These are phyloP conservation scores for Bondarzewia mesenterica DNA, from an alignment of 1,284 basidiomycete species.

Conservation along the genomic window DNA sequence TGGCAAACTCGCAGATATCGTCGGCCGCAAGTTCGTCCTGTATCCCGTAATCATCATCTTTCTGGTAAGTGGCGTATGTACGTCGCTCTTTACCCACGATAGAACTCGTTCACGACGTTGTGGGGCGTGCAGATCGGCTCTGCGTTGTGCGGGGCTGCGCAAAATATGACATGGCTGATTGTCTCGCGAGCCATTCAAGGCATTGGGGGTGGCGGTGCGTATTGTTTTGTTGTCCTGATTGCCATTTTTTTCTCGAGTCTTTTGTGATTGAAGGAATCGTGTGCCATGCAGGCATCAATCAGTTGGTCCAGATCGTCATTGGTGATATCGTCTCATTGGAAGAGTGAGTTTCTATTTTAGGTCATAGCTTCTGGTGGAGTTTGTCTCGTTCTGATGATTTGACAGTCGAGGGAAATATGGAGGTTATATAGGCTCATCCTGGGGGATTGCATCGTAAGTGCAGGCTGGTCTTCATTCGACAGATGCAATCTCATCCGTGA, in stretches of 20 bases:
- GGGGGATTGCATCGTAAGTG: constrained; percentile 62
- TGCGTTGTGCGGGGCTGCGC: constrained; percentile 75
- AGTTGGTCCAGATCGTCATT: constrained; percentile 61
- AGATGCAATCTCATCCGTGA: background rate
- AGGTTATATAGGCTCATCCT: constrained; percentile 69
- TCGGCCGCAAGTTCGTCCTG: constrained; percentile 18
- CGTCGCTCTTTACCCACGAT: no score
- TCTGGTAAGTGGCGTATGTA: constrained; percentile 70
- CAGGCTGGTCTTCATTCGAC: constrained; percentile 26
- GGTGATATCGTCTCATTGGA: constrained; percentile 74
- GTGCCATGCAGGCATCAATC: constrained; percentile 42
- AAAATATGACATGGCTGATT: constrained; percentile 69
- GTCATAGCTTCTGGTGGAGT: background rate
- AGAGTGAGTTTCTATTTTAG: constrained; percentile 41
- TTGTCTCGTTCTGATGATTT: background rate
- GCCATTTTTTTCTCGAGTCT: no score
- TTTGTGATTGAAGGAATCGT: no score
- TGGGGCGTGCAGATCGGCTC: constrained; percentile 52
- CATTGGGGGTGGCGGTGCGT: constrained; percentile 64
- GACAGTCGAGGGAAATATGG: constrained; percentile 67
- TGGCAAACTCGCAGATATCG: constrained; percentile 66
- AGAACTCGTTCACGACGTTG: background rate
- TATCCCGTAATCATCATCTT: background rate
- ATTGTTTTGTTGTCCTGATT: no score
- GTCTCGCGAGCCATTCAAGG: constrained; percentile 75